Base-by-base conservation (phyloP, 306 rosid species). In the Macrotyloma uniflorum region DNA sequence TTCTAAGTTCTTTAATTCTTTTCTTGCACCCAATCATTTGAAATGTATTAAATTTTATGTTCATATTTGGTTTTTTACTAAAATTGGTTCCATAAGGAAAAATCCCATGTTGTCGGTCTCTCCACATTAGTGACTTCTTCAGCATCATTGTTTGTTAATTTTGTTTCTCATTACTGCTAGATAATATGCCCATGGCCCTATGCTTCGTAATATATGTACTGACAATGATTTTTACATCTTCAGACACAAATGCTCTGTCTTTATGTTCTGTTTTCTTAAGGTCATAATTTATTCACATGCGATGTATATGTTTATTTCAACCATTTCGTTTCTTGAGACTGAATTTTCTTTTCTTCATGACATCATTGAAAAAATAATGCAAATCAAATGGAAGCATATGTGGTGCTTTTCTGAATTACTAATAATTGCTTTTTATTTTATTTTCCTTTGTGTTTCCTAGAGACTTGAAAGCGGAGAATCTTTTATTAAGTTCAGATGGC, bases 401-500 rank as follows among this genome's bases (percentile, higher is more conserved):
- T 15, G 51, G 24, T 38, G 10, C 38, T 54, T 51, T 20, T 46
- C 47, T 57, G 67, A 10, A 32, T 32, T 68, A 63, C 62, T 68
- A 68, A n/a, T n/a, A 54, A 24, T 40, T 70, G 14, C 53, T 73
- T 22, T 78, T 69, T 24, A 33, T 73, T 78, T 69, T 24, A 33
- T 73, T 73, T 35, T 76, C 68, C 20, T 51, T 24, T 79, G 45
- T 45, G 30, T 75, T 82, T 76, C 36, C 24, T 82, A 92, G 99
- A 82, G 99, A 95, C 87, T 90, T 93, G 91, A 95, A 95, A 89
- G 94, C 98, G 19, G 97, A 93, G 81, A 92, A 95, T 85, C 80
- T 93, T 82, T 82, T 93, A 77, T 80, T 91, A 53, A 89, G 97
- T 69, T 49, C 96, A 36, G 98, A 91, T 89, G 98, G 99, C 61